phyloP scores from a whole-genome alignment of 352 stramenopile genomes.

The Phytophthora cactorum region DNA sequence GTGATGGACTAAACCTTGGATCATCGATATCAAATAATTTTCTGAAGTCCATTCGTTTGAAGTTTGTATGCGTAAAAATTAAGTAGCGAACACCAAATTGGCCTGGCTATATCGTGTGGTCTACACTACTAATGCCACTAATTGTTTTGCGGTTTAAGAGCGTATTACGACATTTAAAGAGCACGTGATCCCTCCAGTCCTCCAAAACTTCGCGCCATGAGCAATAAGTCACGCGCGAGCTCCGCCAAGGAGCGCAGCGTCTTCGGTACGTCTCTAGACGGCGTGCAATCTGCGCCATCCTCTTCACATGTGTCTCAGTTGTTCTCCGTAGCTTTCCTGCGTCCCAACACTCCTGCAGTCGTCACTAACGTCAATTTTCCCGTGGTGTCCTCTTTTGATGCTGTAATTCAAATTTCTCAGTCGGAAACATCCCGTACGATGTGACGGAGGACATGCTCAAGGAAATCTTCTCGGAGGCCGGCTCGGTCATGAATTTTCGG shows the following conservation, averaged over 20 bases:
- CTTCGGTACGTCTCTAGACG: conserved; percentile 62
- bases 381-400: conserved; percentile 7
- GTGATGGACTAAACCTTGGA: too few species aligned
- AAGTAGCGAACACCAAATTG: too few species aligned
- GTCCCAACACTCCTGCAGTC: not conserved
- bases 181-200: conserved; percentile 17
- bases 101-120: not conserved
- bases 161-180: conserved; percentile 12
- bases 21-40: too few species aligned
- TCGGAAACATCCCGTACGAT: conserved; percentile 91
- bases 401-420: conserved; percentile 42
- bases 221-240: conserved; percentile 59
- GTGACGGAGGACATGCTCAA: conserved; percentile 88
- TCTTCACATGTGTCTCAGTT: conserved; percentile 11
- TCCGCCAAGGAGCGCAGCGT: conserved; percentile 88
- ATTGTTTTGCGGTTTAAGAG: not conserved
- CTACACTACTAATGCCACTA: not conserved
- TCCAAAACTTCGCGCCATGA: conserved; percentile 33
- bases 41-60: too few species aligned
- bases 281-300: conserved; percentile 1
- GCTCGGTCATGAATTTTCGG: conserved; percentile 87
- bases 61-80: too few species aligned
- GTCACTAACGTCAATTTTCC: conserved; percentile 15
- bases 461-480: conserved; percentile 88
- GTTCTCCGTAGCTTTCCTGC: not conserved